Conservation (phyloP, 2,329 filamentous ascomycete species). For the Neonectria punicea region DNA sequence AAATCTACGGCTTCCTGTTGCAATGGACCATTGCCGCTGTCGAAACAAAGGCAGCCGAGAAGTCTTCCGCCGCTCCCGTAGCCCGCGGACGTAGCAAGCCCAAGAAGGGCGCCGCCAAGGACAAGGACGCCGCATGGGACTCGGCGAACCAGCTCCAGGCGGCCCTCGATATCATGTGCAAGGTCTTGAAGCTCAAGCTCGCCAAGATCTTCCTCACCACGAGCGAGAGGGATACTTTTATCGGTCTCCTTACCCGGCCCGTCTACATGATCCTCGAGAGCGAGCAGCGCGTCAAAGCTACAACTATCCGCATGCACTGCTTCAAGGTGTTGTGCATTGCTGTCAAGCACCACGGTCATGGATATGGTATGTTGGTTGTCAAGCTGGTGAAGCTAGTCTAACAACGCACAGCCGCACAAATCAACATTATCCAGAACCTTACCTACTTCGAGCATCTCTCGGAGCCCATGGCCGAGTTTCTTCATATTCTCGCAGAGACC, state of each 20-base stretch:
- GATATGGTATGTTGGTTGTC: constrained; percentile 73
- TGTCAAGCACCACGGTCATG: constrained; percentile 97
- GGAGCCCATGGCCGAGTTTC: constrained; percentile 97
- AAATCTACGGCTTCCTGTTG: constrained; percentile 92
- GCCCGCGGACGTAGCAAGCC: constrained; percentile 78
- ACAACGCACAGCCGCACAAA: constrained; percentile 80
- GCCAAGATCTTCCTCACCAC: constrained; percentile 95
- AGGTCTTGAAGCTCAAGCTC: constrained; percentile 91
- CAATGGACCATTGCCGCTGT: constrained; percentile 97
- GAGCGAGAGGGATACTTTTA: constrained; percentile 94
- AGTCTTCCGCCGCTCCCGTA: constrained; percentile 75
- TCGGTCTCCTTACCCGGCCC: constrained; percentile 89
- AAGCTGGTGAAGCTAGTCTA: constrained; percentile 32
- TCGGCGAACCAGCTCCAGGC: constrained; percentile 87
- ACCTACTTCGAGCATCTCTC: constrained; percentile 99
- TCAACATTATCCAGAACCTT: constrained; percentile 95
- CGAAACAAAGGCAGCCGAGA: constrained; percentile 92
- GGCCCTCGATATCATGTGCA: constrained; percentile 94
- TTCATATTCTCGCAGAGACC: constrained; percentile 95
- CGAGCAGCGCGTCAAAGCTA: constrained; percentile 90
- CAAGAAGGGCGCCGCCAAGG: constrained; percentile 80
- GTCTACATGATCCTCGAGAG: constrained; percentile 95
- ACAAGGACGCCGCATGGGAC: constrained; percentile 91
- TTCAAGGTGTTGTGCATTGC: constrained; percentile 98
- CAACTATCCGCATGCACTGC: constrained; percentile 90